Percentiles rank a stretch among this genome's conserved stretches.
Conservation (phyloP, 1,284 basidiomycete species). For the Thecaphora thlaspeos region DNA sequence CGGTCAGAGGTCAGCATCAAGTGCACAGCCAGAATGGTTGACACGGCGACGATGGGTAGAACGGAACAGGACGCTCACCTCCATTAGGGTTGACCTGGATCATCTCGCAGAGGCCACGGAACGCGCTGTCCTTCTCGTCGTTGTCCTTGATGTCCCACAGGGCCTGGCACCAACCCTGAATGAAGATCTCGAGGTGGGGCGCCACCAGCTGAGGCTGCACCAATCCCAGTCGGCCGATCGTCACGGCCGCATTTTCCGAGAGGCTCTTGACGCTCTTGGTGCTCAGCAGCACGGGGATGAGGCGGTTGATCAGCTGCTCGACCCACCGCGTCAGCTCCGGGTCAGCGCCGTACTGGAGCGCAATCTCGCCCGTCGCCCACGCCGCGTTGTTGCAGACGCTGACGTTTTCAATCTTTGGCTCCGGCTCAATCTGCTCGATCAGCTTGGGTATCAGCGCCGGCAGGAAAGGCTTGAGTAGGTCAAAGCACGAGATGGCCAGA, state of each 20-base stretch:
- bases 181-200: slow-evolving; percentile 84
- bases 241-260: slow-evolving; percentile 97
- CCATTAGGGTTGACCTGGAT: slow-evolving; percentile 82
- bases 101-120: slow-evolving; percentile 92
- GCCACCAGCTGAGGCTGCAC: slow-evolving; percentile 86
- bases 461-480: slow-evolving; percentile 73
- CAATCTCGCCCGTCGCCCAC: slow-evolving; percentile 97
- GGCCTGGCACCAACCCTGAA: slow-evolving; percentile 94
- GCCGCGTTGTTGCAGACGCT: slow-evolving; percentile 99
- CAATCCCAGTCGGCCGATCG: slow-evolving; percentile 93
- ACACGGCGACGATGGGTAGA: too few relatives aligned
- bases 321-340: slow-evolving; percentile 50
- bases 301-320: slow-evolving; percentile 73
- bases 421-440: slow-evolving; percentile 83
- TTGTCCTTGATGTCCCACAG: slow-evolving; percentile 98
- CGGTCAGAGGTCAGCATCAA: too few relatives aligned
- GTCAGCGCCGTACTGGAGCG: slow-evolving; percentile 62
- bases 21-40: too few relatives aligned
- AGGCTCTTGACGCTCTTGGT: slow-evolving; percentile 88
- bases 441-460: slow-evolving; percentile 85
- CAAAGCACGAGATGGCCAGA: slow-evolving; percentile 92
- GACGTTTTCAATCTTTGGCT: slow-evolving; percentile 85
- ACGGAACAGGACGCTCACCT: too few relatives aligned
- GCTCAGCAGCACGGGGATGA: slow-evolving; percentile 87
- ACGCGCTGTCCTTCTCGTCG: slow-evolving; percentile 99